These are phyloP conservation scores for Claviceps humidiphila DNA, from an alignment of 2,329 filamentous ascomycete species.

Conservation along the genomic window DNA sequence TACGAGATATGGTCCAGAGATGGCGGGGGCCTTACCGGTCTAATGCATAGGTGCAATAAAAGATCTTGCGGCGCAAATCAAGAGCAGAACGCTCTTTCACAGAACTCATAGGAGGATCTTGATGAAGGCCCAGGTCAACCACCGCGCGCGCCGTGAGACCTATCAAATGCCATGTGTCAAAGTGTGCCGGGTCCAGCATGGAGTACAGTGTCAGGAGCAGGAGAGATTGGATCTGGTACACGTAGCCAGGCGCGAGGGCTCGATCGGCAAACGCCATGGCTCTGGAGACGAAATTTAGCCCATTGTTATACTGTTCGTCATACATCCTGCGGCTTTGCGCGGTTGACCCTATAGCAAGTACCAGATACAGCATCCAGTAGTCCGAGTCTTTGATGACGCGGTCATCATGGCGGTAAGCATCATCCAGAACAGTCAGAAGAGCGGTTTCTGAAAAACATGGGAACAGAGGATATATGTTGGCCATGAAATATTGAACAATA, in stretches of 20 bases:
- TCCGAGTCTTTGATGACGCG: conserved; percentile 55
- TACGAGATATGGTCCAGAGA: not conserved
- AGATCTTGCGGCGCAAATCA: conserved; percentile 69
- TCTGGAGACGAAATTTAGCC: conserved; percentile 41
- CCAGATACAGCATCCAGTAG: conserved; percentile 79
- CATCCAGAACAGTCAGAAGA: conserved; percentile 66
- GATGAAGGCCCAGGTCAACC: conserved; percentile 83
- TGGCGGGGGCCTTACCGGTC: conserved; percentile 49
- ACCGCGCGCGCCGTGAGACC: conserved; percentile 80
- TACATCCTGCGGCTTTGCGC: conserved; percentile 59
- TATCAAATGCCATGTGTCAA: conserved; percentile 87
- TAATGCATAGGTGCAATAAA: conserved; percentile 80
- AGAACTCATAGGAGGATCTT: conserved; percentile 67
- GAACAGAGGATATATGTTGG: conserved; percentile 65
- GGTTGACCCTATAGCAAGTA: conserved; percentile 69
- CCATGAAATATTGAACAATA: conserved; percentile 72
- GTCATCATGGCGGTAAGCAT: conserved; percentile 60
- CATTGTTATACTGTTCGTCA: conserved; percentile 46
- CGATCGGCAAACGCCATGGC: conserved; percentile 69
- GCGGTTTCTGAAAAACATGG: conserved; percentile 73
- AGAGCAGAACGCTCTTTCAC: conserved; percentile 54
- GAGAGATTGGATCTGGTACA: conserved; percentile 76
- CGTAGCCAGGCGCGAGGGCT: conserved; percentile 73
- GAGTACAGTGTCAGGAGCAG: conserved; percentile 80
- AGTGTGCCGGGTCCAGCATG: conserved; percentile 78